phyloP scores from a whole-genome alignment of 164 flowering plant species.

The Santalum album region DNA sequence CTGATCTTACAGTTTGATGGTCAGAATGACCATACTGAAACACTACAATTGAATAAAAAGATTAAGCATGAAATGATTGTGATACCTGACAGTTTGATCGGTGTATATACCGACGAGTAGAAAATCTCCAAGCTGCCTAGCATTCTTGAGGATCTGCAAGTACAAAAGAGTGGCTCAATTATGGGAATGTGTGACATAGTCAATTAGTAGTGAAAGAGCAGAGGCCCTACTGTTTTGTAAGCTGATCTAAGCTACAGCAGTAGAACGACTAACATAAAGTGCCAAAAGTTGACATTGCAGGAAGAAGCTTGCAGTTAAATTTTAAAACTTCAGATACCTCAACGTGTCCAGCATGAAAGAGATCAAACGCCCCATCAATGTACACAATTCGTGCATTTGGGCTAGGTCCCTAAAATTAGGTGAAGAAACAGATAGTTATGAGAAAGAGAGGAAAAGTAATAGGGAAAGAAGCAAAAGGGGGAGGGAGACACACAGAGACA shows the following conservation, averaged over 20 bases:
- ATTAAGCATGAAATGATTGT: too few relatives aligned
- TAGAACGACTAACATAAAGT: neutral
- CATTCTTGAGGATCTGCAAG: conserved; percentile 54
- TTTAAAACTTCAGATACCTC: too few relatives aligned
- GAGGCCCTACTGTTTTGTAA: too few relatives aligned
- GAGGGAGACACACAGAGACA: too few relatives aligned
- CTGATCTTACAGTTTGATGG: neutral
- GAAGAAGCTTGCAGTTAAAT: too few relatives aligned
- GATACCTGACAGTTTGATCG: conserved; percentile 58
- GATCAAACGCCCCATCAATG: conserved; percentile 89
- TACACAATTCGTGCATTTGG: conserved; percentile 81
- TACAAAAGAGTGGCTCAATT: neutral
- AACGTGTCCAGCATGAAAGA: conserved; percentile 89
- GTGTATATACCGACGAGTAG: conserved; percentile 64
- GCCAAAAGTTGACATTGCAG: neutral
- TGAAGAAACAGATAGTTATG: too few relatives aligned
- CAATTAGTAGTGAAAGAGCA: neutral
- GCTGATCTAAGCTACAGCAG: too few relatives aligned
- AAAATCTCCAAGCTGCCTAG: conserved; percentile 74
- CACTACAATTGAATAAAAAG: too few relatives aligned
- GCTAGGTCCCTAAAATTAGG: conserved; percentile 71
- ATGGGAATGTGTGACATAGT: neutral
- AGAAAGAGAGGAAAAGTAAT: too few relatives aligned
- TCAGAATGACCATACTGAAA: neutral
- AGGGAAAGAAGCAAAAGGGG: too few relatives aligned